A percentile compares a stretch with the other conserved stretches of the same genome.
Evolutionary conservation across 148 eudicot species (phyloP).

Genomic region (Fagopyrum esculentum): DNA sequence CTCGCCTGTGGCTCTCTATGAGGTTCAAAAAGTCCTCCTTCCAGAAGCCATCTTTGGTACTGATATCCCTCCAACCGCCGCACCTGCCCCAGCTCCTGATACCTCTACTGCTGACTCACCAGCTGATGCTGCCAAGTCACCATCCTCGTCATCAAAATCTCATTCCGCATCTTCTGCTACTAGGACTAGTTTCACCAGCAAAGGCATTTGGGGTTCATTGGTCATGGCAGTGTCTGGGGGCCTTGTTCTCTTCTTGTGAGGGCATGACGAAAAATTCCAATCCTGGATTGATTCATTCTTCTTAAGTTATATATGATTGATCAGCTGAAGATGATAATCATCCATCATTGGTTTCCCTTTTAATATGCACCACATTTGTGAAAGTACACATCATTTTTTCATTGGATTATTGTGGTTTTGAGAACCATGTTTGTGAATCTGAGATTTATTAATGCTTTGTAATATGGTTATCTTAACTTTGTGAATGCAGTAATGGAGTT

Average conservation of each 20-base stretch:
- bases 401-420: conserved; percentile 7
- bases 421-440: conserved; percentile 5
- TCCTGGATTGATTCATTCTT: neutral
- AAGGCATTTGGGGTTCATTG: neutral
- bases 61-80: conserved; percentile 77
- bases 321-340: neutral
- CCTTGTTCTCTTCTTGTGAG: conserved; percentile 5
- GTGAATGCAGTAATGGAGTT: conserved; percentile 1
- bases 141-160: conserved; percentile 24
- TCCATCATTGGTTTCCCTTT: neutral
- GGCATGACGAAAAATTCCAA: neutral
- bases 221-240: conserved; percentile 2
- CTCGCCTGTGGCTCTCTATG: conserved; percentile 62
- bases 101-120: conserved; percentile 44
- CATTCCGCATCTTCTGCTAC: conserved; percentile 26
- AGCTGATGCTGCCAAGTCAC: conserved; percentile 18
- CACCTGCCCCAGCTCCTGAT: conserved; percentile 77
- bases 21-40: conserved; percentile 69
- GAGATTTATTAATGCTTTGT: conserved; percentile 5
- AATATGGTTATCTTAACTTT: conserved; percentile 1
- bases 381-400: conserved; percentile 5
- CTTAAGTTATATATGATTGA: neutral
- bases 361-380: conserved; percentile 1
- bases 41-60: conserved; percentile 86
- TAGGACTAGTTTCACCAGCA: neutral